Evolutionary conservation across 192 early-diverging fungal genomes (phyloP).

Genomic region (Rhizophagus clarus): DNA sequence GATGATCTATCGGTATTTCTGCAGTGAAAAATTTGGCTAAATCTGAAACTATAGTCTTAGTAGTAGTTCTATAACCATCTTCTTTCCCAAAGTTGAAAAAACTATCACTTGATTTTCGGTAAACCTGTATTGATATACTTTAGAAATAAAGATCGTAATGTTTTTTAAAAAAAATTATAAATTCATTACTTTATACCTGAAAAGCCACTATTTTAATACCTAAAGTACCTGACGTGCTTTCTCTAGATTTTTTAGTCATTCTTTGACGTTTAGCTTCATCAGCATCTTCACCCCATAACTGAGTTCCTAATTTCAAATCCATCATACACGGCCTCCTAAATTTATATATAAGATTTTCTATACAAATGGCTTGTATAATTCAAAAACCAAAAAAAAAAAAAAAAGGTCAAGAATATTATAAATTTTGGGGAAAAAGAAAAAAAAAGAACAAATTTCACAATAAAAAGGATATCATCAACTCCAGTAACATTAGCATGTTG

Average conservation of each 20-base stretch:
- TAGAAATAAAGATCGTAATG: neutral
- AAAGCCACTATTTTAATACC: slow-evolving; percentile 78
- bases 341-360: slow-evolving; percentile 75
- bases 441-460: slow-evolving; percentile 7
- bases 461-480: slow-evolving; percentile 46
- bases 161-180: slow-evolving; percentile 25
- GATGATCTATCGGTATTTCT: slow-evolving; percentile 50
- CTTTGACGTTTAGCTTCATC: slow-evolving; percentile 65
- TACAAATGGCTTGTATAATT: slow-evolving; percentile 55
- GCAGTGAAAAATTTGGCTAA: slow-evolving; percentile 67
- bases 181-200: slow-evolving; percentile 46
- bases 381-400: slow-evolving; percentile 8
- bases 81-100: slow-evolving; percentile 51
- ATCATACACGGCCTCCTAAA: slow-evolving; percentile 77
- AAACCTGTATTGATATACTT: slow-evolving; percentile 47
- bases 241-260: slow-evolving; percentile 64
- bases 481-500: neutral
- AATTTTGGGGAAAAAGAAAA: slow-evolving; percentile 9
- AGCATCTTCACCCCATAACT: slow-evolving; percentile 75
- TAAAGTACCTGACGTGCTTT: slow-evolving; percentile 64
- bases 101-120: slow-evolving; percentile 41
- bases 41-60: slow-evolving; percentile 56
- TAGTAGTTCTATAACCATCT: slow-evolving; percentile 57
- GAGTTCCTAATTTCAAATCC: slow-evolving; percentile 87
- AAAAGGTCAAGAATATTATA: slow-evolving; percentile 23